Percentiles rank a stretch among this genome's conserved stretches.
Conservation (phyloP, 2,329 filamentous ascomycete species). For the Sclerotinia nivalis region DNA sequence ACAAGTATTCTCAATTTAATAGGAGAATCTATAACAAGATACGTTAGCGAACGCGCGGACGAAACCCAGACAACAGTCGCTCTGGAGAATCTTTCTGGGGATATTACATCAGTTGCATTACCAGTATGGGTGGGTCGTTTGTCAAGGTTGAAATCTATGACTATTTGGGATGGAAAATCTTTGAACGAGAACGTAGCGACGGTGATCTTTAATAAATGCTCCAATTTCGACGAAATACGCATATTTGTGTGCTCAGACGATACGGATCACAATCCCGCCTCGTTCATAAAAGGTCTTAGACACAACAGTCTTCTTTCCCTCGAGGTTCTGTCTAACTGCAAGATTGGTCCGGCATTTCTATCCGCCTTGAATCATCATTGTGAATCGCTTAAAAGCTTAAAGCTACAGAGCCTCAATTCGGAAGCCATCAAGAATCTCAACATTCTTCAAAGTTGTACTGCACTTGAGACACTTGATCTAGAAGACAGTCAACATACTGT, state of each 20-base stretch:
- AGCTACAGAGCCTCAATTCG: constrained; percentile 50
- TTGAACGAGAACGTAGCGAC: constrained; percentile 56
- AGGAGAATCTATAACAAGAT: constrained; percentile 57
- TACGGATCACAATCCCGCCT: constrained; percentile 56
- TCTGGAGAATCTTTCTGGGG: constrained; percentile 59
- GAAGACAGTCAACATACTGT: constrained; percentile 45
- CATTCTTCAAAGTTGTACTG: constrained; percentile 50
- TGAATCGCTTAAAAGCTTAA: constrained; percentile 55
- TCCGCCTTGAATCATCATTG: constrained; percentile 53
- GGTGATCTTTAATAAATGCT: constrained; percentile 59
- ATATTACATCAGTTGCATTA: constrained; percentile 54
- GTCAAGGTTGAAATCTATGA: constrained; percentile 57
- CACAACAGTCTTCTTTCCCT: constrained; percentile 60
- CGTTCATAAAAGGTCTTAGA: constrained; percentile 57
- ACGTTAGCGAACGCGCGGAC: constrained; percentile 45
- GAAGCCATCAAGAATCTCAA: constrained; percentile 52
- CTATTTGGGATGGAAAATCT: constrained; percentile 61
- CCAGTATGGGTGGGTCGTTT: constrained; percentile 60
- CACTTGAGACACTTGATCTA: constrained; percentile 51
- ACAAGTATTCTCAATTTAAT: constrained; percentile 50
- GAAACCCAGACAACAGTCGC: constrained; percentile 49
- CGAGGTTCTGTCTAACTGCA: constrained; percentile 56
- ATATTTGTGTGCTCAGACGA: constrained; percentile 49
- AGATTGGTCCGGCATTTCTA: constrained; percentile 56
- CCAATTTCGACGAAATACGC: constrained; percentile 59